Base-by-base conservation (phyloP, 345 rosid genomes). In the Leavenworthia alabamica region DNA sequence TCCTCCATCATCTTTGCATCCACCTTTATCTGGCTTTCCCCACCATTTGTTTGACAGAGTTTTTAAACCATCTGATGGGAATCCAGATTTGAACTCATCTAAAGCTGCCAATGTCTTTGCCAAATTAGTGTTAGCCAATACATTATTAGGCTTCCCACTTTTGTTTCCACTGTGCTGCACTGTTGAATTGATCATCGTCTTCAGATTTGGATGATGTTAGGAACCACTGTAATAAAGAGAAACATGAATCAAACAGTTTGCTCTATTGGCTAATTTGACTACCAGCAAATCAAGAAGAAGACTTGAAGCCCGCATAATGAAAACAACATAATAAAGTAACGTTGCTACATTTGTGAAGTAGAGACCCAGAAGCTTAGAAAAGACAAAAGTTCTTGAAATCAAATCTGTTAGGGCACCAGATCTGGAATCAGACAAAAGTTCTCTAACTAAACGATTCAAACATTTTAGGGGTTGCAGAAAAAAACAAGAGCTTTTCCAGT, bases 51-150 rank as follows among this genome's bases (percentile, higher is more conserved):
- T 71, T 2, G 83, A 71, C 32, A 67, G 61, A 7, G 75, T 57
- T 0, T 79, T 71, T 55, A 88, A 82, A 47, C 93, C 90, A 22
- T 66, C 62, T 5, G 83, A 78, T 54, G 96, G 96, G 53, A 88
- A 85, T 42, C 96, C 96, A 48, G 44, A 45, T 60, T 80, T 85
- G 71, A 88, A 88, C 66, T 85, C 96, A 61, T 88, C 93, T 26
- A 72, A 58, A 31, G 60, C 52, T 41, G 69, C 58, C 33, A 67
- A 23, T 48, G 67, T 73, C 78, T 76, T 40, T 55, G 53, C 82
- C 82, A 71, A 52, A 73, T 52, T 63, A 55, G 47, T 3, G 31
- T 48, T 63, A 37, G 44, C 59, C 70, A 64, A 70, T 0, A 44
- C 51, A 28, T 28, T 54, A 28, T 28, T 54, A 9, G 67, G 28